phyloP scores from a whole-genome alignment of 2,329 filamentous ascomycete species.

The Trichophaea hybrida region DNA sequence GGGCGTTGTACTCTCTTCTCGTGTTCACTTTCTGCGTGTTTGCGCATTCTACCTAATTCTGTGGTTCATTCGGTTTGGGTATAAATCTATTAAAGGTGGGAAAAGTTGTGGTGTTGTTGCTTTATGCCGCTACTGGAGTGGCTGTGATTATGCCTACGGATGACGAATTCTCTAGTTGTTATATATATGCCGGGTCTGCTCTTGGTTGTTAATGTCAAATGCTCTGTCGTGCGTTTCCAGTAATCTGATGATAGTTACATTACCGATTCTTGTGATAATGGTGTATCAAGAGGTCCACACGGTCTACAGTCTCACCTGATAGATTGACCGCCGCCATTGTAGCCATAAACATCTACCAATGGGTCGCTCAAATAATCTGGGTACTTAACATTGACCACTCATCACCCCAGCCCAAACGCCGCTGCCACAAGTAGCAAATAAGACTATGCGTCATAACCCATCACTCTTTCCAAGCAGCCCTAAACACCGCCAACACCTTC shows the following conservation, averaged over 20 bases:
- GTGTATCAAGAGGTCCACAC: too few relatives aligned
- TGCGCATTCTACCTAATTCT: not conserved
- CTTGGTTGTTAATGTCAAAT: too few relatives aligned
- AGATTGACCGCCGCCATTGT: too few relatives aligned
- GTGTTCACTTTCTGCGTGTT: not conserved
- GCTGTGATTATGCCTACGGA: not conserved
- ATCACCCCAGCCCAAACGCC: not conserved
- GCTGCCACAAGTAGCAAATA: not conserved
- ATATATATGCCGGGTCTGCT: not conserved
- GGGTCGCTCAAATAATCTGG: not conserved
- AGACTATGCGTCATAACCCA: not conserved
- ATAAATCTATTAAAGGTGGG: not conserved
- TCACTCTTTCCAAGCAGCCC: conserved; percentile 47
- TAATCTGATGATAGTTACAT: too few relatives aligned
- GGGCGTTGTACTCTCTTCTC: not conserved
- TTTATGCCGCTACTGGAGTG: not conserved
- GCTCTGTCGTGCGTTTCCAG: too few relatives aligned
- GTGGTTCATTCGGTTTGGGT: not conserved
- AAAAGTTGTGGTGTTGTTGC: not conserved
- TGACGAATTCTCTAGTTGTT: not conserved
- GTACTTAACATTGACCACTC: not conserved
- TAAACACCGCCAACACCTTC: conserved; percentile 53
- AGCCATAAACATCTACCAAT: too few relatives aligned
- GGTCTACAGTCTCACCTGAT: too few relatives aligned
- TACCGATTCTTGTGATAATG: too few relatives aligned